Evolutionary conservation across 441 rosid species (phyloP).

Genomic region (Pelargonium fulgidum): DNA sequence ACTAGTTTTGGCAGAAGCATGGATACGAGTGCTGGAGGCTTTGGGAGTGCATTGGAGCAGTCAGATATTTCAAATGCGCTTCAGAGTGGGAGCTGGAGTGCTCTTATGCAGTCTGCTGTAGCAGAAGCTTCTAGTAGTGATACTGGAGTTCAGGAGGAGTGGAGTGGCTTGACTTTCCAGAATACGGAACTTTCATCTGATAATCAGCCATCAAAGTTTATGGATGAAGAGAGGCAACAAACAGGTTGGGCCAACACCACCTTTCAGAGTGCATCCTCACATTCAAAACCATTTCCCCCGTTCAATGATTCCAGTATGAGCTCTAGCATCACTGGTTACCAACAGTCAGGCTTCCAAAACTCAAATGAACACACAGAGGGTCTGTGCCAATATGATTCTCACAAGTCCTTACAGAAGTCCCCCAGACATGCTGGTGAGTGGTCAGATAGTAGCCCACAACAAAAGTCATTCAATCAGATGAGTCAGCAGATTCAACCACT

Average conservation of each 20-base stretch:
- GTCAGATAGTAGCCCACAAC: slow-evolving; percentile 38
- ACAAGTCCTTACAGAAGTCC: slow-evolving; percentile 33
- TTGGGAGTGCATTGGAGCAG: slow-evolving; percentile 30
- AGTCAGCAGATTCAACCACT: slow-evolving; percentile 30
- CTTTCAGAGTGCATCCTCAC: slow-evolving; percentile 34
- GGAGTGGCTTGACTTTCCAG: slow-evolving; percentile 54
- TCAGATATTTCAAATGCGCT: slow-evolving; percentile 31
- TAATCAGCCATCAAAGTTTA: slow-evolving; percentile 37
- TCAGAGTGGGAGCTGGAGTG: slow-evolving; percentile 72
- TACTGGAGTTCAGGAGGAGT: slow-evolving; percentile 49
- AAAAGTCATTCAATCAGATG: slow-evolving; percentile 27
- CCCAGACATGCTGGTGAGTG: slow-evolving; percentile 30
- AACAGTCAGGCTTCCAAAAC: slow-evolving; percentile 31
- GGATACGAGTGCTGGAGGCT: slow-evolving; percentile 31
- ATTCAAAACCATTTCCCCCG: slow-evolving; percentile 25
- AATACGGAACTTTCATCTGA: slow-evolving; percentile 40
- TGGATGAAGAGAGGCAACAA: slow-evolving; percentile 40
- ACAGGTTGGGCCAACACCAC: slow-evolving; percentile 35
- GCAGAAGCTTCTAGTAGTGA: slow-evolving; percentile 61
- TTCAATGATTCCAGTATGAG: slow-evolving; percentile 25
- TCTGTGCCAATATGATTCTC: slow-evolving; percentile 29
- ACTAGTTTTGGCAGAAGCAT: slow-evolving; percentile 26
- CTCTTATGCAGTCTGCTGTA: slow-evolving; percentile 59
- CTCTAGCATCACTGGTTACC: slow-evolving; percentile 45
- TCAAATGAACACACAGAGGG: slow-evolving; percentile 31